phyloP scores from a whole-genome alignment of 805 yeast genomes.

The Grigorovia yakushimaensis region DNA sequence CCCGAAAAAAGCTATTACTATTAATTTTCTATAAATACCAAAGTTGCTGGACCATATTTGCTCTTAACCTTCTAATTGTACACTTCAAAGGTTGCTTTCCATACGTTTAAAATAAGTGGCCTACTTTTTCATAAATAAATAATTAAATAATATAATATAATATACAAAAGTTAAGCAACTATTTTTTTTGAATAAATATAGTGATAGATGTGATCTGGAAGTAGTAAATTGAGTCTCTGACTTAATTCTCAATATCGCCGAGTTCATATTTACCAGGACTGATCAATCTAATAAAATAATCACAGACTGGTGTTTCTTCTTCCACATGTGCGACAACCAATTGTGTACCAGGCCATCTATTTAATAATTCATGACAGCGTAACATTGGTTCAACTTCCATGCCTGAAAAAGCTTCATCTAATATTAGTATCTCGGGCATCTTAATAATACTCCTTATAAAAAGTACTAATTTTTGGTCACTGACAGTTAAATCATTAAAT shows the following conservation, averaged over 20 bases:
- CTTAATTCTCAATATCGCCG: constrained; percentile 8
- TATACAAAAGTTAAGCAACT: too few relatives aligned
- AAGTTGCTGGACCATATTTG: too few relatives aligned
- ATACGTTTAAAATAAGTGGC: too few relatives aligned
- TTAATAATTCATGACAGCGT: constrained; percentile 42
- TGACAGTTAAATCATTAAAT: constrained; percentile 50
- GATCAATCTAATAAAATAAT: constrained; percentile 32
- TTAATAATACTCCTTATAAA: constrained; percentile 72
- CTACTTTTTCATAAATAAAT: too few relatives aligned
- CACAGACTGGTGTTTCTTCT: constrained; percentile 69
- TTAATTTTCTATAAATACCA: too few relatives aligned
- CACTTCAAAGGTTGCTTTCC: too few relatives aligned
- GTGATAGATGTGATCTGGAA: too few relatives aligned
- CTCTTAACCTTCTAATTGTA: too few relatives aligned
- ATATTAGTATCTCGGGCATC: constrained; percentile 64
- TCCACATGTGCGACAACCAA: constrained; percentile 71
- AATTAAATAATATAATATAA: too few relatives aligned
- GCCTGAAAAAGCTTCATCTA: constrained; percentile 90
- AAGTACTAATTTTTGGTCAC: constrained; percentile 69
- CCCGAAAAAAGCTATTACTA: too few relatives aligned
- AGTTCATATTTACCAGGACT: constrained; percentile 31
- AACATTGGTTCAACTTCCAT: constrained; percentile 60
- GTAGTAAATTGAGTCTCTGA: too few relatives aligned
- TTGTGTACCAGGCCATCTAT: constrained; percentile 57
- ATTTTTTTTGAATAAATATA: too few relatives aligned